These are phyloP conservation scores for Pugionium dolabratum DNA, from an alignment of 345 rosid genomes.

Conservation along the genomic window DNA sequence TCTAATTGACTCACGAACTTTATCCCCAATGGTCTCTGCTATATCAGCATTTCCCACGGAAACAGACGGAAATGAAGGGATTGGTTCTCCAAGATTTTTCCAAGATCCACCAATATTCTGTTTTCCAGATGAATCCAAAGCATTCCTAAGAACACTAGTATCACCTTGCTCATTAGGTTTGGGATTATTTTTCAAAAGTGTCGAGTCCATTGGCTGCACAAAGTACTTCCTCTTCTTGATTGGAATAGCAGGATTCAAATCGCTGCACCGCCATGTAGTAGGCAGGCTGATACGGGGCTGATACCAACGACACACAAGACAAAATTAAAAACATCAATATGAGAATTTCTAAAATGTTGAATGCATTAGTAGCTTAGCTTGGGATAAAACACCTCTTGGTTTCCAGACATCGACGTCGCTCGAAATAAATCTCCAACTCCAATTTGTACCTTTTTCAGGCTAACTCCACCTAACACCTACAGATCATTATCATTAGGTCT, in stretches of 20 bases:
- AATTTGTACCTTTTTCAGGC: constrained; percentile 22
- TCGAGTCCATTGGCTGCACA: constrained; percentile 37
- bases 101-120: neutral
- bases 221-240: constrained; percentile 79
- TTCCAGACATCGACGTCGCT: constrained; percentile 54
- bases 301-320: constrained; percentile 33
- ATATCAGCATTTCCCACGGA: constrained; percentile 18
- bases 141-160: constrained; percentile 36
- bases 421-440: constrained; percentile 29
- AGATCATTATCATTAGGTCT: constrained; percentile 18
- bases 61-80: constrained; percentile 9
- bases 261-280: constrained; percentile 51
- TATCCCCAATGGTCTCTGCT: neutral
- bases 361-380: constrained; percentile 10
- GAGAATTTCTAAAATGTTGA: constrained; percentile 8
- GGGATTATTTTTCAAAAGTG: constrained; percentile 24
- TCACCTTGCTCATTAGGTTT: constrained; percentile 32
- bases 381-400: constrained; percentile 54
- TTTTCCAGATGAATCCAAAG: constrained; percentile 37
- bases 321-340: constrained; percentile 6
- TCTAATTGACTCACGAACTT: constrained; percentile 10
- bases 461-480: constrained; percentile 33
- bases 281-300: constrained; percentile 55
- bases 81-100: neutral
- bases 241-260: constrained; percentile 66